Conservation (phyloP, 1,284 basidiomycete genomes). For the Pulveroboletus sp. region DNA sequence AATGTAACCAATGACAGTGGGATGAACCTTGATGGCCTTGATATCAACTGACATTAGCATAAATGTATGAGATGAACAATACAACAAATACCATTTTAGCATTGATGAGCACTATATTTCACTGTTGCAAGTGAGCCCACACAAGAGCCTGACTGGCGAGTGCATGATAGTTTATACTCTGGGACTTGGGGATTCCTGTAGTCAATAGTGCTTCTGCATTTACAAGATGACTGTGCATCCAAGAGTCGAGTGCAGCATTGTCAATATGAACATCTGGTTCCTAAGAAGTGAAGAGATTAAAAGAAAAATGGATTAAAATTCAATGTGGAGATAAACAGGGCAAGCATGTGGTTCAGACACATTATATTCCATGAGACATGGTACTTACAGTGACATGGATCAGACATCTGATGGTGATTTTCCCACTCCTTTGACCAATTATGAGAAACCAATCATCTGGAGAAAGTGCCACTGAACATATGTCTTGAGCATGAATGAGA, state of each 20-base stretch:
- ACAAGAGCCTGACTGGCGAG: slow-evolving; percentile 12
- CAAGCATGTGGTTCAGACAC: too few relatives aligned
- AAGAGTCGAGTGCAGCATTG: not conserved
- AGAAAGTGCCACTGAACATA: not conserved
- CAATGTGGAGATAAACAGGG: too few relatives aligned
- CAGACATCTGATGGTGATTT: not conserved
- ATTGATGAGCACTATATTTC: not conserved
- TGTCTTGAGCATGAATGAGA: not conserved
- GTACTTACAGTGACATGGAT: not conserved
- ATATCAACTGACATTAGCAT: too few relatives aligned
- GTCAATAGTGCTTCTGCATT: not conserved
- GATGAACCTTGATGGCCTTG: not conserved
- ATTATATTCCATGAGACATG: too few relatives aligned
- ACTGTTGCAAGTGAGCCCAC: not conserved
- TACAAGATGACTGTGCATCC: not conserved
- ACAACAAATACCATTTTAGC: not conserved
- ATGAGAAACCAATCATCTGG: not conserved
- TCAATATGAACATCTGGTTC: not conserved
- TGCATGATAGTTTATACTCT: not conserved
- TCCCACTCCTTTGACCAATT: not conserved
- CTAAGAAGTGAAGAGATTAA: too few relatives aligned
- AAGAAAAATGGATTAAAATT: too few relatives aligned
- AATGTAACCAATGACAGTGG: not conserved
- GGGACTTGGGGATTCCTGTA: not conserved
- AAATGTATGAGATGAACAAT: too few relatives aligned